Percentiles rank a stretch among this genome's conserved stretches.
Conservation (phyloP, 257 asterid species). For the Salvia splendens region DNA sequence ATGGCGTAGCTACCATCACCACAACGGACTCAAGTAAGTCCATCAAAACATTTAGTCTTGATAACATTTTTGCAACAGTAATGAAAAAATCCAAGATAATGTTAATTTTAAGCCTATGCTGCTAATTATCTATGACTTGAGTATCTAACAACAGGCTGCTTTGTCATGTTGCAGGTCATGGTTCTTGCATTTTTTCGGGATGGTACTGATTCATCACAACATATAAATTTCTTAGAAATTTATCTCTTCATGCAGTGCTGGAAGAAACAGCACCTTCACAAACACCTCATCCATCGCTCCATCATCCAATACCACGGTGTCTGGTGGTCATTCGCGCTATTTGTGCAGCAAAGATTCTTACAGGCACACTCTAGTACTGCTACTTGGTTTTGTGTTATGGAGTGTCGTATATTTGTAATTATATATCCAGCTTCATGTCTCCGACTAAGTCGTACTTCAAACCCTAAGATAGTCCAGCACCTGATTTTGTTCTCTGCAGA, state of each 20-base stretch:
- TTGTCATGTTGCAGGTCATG: constrained; percentile 60
- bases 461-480: constrained; percentile 33
- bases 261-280: constrained; percentile 60
- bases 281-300: constrained; percentile 74
- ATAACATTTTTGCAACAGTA: not conserved
- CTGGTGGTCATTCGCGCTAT: constrained; percentile 51
- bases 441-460: constrained; percentile 27
- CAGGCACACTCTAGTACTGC: constrained; percentile 26
- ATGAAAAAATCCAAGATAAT: too few species aligned
- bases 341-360: constrained; percentile 22
- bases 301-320: constrained; percentile 57
- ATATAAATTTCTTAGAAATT: constrained; percentile 15
- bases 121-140: not conserved
- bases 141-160: constrained; percentile 4
- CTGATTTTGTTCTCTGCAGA: constrained; percentile 59
- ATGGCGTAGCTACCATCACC: constrained; percentile 82
- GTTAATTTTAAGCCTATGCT: too few species aligned
- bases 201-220: constrained; percentile 50
- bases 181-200: constrained; percentile 78
- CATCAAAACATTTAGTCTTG: not conserved
- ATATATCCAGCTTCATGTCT: constrained; percentile 18
- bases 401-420: constrained; percentile 41
- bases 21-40: constrained; percentile 82
- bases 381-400: constrained; percentile 43
- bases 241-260: constrained; percentile 46